phyloP scores from a whole-genome alignment of 139 green algal genomes.

The Picochlorum sp. region DNA sequence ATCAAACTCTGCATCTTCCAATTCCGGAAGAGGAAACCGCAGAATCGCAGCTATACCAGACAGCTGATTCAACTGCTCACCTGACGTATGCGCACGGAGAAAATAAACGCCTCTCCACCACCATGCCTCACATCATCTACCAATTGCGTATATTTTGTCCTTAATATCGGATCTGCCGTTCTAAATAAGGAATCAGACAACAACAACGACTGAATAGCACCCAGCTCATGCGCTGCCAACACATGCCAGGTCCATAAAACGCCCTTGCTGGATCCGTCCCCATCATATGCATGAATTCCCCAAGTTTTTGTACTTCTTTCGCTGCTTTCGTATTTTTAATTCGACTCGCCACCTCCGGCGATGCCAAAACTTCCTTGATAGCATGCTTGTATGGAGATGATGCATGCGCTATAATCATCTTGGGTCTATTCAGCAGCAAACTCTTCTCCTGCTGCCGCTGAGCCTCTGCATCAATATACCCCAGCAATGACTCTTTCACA shows the following conservation, averaged over 20 bases:
- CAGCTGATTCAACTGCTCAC: constrained; percentile 83
- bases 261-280: constrained; percentile 52
- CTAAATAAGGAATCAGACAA: constrained; percentile 80
- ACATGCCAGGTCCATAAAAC: constrained; percentile 89
- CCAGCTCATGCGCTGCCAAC: constrained; percentile 51
- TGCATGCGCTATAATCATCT: constrained; percentile 56
- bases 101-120: constrained; percentile 76
- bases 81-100: constrained; percentile 63
- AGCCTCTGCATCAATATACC: constrained; percentile 54
- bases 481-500: constrained; percentile 80
- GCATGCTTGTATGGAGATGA: constrained; percentile 87
- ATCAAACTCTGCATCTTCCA: constrained; percentile 72
- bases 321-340: constrained; percentile 84
- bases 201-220: constrained; percentile 67
- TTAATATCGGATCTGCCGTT: constrained; percentile 52
- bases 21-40: constrained; percentile 82
- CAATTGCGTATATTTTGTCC: constrained; percentile 54
- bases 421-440: constrained; percentile 68
- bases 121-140: constrained; percentile 71
- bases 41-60: constrained; percentile 81
- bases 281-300: constrained; percentile 85
- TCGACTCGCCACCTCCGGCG: constrained; percentile 34
- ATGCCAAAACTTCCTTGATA: constrained; percentile 68
- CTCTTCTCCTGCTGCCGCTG: constrained; percentile 20
- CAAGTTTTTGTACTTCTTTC: constrained; percentile 52